phyloP scores from a whole-genome alignment of 371 early-diverging fungal genomes.

The Mortierella sp. region DNA sequence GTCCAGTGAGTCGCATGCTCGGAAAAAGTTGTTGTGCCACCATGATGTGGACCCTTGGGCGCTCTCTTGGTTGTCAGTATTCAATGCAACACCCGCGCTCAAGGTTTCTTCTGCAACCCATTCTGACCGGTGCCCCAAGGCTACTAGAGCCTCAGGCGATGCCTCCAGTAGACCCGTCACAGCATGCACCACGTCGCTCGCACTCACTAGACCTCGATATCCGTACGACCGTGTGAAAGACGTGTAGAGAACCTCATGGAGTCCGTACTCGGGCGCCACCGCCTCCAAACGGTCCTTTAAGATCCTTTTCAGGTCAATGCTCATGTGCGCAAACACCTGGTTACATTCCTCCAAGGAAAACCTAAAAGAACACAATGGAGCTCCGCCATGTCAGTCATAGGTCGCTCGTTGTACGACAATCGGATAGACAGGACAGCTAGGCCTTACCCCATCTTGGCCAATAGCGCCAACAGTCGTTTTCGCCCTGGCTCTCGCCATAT shows the following conservation, averaged over 20 bases:
- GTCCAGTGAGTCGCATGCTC: conserved; percentile 86
- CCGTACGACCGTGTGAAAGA: conserved; percentile 88
- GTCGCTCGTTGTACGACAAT: no score
- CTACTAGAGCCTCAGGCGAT: conserved; percentile 59
- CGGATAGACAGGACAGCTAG: no score
- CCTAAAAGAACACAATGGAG: conserved; percentile 43
- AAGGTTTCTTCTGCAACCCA: conserved; percentile 24
- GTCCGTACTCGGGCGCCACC: conserved; percentile 81
- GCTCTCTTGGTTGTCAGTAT: not conserved
- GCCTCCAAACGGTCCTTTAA: conserved; percentile 72
- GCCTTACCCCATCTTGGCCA: conserved; percentile 86
- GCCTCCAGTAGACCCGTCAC: conserved; percentile 80
- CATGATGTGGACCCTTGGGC: conserved; percentile 22
- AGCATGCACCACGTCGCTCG: conserved; percentile 85
- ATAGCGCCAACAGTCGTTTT: conserved; percentile 75
- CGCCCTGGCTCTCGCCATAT: conserved; percentile 89
- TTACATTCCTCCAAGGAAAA: conserved; percentile 74
- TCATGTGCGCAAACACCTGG: conserved; percentile 84
- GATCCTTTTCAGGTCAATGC: conserved; percentile 74
- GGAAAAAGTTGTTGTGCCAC: conserved; percentile 85
- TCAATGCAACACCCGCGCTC: not conserved
- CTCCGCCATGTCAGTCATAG: not conserved
- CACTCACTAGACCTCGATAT: conserved; percentile 76
- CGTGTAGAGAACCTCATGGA: conserved; percentile 78
- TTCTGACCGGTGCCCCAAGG: conserved; percentile 57